A percentile compares a stretch with the other conserved stretches of the same genome.
Conservation (phyloP, 306 rosid species). For the Acacia crassicarpa region DNA sequence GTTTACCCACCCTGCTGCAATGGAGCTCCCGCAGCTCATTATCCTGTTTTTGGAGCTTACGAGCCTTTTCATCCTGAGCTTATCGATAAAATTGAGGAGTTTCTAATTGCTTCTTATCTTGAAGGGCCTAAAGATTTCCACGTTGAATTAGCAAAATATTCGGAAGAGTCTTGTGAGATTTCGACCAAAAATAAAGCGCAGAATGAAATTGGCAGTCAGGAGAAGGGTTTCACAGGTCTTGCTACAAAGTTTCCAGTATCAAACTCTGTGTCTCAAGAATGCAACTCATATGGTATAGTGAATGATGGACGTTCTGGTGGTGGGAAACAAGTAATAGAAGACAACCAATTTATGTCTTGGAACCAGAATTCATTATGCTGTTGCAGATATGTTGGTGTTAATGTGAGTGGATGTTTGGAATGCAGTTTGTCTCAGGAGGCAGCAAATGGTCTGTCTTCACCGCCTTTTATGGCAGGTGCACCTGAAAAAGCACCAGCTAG, state of each 20-base stretch:
- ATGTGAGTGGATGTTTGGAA: constrained; percentile 29
- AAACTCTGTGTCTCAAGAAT: constrained; percentile 40
- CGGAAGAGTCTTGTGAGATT: constrained; percentile 31
- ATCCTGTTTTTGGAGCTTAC: constrained; percentile 39
- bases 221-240: constrained; percentile 37
- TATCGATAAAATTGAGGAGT: constrained; percentile 39
- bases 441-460: constrained; percentile 23
- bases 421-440: constrained; percentile 28
- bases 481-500: constrained; percentile 36
- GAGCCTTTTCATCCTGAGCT: constrained; percentile 33
- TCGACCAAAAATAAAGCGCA: constrained; percentile 39
- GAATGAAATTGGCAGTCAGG: constrained; percentile 30
- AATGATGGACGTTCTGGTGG: constrained; percentile 35
- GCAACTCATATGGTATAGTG: constrained; percentile 36
- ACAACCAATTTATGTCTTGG: constrained; percentile 33
- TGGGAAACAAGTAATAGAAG: constrained; percentile 38
- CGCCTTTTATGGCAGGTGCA: constrained; percentile 38
- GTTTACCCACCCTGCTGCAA: constrained; percentile 97
- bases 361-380: constrained; percentile 28
- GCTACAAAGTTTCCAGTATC: constrained; percentile 33
- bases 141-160: constrained; percentile 30
- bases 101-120: constrained; percentile 33
- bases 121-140: constrained; percentile 39
- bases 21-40: constrained; percentile 55
- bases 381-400: constrained; percentile 31